Base-by-base conservation (phyloP, 495 filamentous ascomycete species). In the Lichina pygmaea region DNA sequence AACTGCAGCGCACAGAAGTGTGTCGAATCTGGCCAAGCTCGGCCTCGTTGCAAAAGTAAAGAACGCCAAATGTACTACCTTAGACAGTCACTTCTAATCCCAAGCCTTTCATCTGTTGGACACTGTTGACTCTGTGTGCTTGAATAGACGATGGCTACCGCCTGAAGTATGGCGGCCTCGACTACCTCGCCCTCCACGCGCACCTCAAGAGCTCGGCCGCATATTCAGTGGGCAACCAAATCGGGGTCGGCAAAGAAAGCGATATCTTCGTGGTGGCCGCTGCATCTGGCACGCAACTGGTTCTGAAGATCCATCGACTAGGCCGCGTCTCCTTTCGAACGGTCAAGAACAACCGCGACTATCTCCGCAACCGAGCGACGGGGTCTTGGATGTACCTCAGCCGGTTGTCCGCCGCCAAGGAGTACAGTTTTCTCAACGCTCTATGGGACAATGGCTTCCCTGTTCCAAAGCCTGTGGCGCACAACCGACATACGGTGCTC, bases 381-480 rank as follows among this genome's bases (percentile, higher is more conserved):
- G 79, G 72, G 17, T 83, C 76, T 39, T 99, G 89, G 89, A 92
- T 93, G 85, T 93, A 95, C 62, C 86, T 99, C 66, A 84, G 77
- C 3, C 72, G 86, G 15, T 66, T 99, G 33, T 81, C 91, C 13
- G 89, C 89, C 17, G 68, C 84, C 63, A 91, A 86, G 54, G 89
- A 99, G 59, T 91, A 67, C 56, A 73, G 79, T 7, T 91, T 94
- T 58, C 93, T 99, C 86, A 72, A 74, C 50, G 81, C 77, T 1
- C 72, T 99, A 0, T 60, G 66, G 17, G 69, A 80, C 15, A 81
- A 85, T 48, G 83, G 77, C 4, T 94, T 95, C 55, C 70, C 78
- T 0, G 89, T 99, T 0, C 89, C 89, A 34, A 72, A 78, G 47
- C 85, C 91, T 0, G 66, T 95, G 33, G 67, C 73, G 6, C 84